These are phyloP conservation scores for Angomonas ambiguus DNA, from an alignment of 208 protist genomes.

Conservation along the genomic window DNA sequence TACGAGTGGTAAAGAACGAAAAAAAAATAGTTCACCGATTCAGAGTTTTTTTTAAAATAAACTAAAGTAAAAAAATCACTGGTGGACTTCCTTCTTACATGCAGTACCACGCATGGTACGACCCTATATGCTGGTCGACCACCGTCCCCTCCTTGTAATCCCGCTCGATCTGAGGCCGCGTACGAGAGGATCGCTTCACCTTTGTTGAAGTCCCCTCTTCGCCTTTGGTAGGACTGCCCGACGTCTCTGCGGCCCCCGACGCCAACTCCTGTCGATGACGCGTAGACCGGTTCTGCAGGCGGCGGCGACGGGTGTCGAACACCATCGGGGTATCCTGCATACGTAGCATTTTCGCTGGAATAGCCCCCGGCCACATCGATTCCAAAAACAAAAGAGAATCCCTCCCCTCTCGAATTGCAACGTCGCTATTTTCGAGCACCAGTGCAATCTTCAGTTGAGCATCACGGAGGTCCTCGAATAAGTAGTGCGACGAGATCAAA, in stretches of 20 bases:
- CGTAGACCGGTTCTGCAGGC: constrained; percentile 21
- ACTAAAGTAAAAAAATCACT: too few relatives aligned
- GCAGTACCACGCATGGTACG: constrained; percentile 46
- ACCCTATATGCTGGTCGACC: constrained; percentile 34
- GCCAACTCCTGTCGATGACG: constrained; percentile 17
- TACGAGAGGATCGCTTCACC: background rate
- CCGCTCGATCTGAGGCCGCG: constrained; percentile 6
- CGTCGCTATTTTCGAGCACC: constrained; percentile 11
- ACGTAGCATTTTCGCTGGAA: constrained; percentile 25
- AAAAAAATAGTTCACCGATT: too few relatives aligned
- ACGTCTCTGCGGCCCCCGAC: background rate
- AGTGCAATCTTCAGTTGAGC: constrained; percentile 21
- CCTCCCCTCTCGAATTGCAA: constrained; percentile 9
- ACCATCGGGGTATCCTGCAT: constrained; percentile 24
- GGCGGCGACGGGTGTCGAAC: constrained; percentile 23
- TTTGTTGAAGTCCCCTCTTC: background rate
- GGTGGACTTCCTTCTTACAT: constrained; percentile 14
- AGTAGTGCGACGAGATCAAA: constrained; percentile 34
- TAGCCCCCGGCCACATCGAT: constrained; percentile 30
- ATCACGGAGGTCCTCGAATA: constrained; percentile 35
- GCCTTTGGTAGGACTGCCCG: background rate
- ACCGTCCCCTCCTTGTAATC: constrained; percentile 24
- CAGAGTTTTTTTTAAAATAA: constrained; percentile 7
- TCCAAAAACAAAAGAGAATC: constrained; percentile 33
- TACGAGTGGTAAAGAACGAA: too few relatives aligned